Evolutionary conservation across 139 green algal species (phyloP).

Genomic region (Gonium pectorale): DNA sequence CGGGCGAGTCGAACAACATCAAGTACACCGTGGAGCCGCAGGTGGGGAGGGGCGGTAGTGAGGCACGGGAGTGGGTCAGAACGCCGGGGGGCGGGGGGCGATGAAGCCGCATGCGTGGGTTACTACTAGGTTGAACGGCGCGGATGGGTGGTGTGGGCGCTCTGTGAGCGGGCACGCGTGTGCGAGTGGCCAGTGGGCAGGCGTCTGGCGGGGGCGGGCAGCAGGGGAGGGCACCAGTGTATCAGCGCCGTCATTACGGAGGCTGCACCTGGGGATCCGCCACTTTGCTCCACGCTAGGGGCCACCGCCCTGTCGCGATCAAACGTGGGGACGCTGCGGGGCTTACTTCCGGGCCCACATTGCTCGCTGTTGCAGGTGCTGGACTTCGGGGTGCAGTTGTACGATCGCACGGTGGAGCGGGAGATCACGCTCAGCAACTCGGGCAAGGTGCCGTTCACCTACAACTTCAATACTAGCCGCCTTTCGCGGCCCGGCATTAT

Average conservation of each 20-base stretch:
- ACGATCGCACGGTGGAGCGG: constrained; percentile 67
- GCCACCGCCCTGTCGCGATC: too few relatives aligned
- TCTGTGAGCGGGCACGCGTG: too few relatives aligned
- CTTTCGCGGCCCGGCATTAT: constrained; percentile 64
- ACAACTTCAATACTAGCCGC: constrained; percentile 64
- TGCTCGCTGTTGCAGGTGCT: constrained; percentile 48
- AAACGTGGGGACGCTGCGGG: too few relatives aligned
- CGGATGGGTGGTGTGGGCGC: too few relatives aligned
- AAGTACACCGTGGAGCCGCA: constrained; percentile 76
- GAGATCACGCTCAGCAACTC: constrained; percentile 76
- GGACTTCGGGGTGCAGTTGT: constrained; percentile 74
- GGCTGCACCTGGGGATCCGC: too few relatives aligned
- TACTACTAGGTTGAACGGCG: too few relatives aligned
- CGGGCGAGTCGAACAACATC: constrained; percentile 79
- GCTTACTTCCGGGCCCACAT: too few relatives aligned
- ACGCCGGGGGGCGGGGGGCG: not conserved
- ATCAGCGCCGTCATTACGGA: too few relatives aligned
- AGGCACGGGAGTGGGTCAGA: not conserved
- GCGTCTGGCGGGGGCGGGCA: too few relatives aligned
- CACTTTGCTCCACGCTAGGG: too few relatives aligned
- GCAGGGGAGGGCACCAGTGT: too few relatives aligned
- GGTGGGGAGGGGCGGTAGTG: not conserved
- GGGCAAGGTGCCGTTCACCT: constrained; percentile 82
- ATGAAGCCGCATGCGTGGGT: not conserved
- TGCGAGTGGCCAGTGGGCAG: too few relatives aligned